These are phyloP conservation scores for Termitomyces sp. DNA, from an alignment of 1,284 basidiomycete genomes.

Conservation along the genomic window DNA sequence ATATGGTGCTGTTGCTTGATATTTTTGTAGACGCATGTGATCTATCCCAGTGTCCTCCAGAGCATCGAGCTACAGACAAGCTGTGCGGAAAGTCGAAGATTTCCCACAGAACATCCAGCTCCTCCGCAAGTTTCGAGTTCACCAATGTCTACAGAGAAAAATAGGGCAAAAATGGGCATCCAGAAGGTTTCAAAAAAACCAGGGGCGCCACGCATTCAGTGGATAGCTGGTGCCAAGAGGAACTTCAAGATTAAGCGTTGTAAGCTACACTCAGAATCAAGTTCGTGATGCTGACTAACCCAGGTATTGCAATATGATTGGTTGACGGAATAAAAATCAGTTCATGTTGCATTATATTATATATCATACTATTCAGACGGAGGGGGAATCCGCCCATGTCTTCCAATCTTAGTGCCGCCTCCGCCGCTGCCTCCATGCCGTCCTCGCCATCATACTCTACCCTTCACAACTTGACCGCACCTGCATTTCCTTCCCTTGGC, in stretches of 20 bases:
- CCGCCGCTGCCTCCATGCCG: conserved; percentile 37
- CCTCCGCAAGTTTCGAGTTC: neutral
- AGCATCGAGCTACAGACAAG: neutral
- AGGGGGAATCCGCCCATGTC: conserved; percentile 27
- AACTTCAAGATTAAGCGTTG: neutral
- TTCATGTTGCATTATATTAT: neutral
- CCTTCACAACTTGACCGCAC: conserved; percentile 41
- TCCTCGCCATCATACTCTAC: conserved; percentile 35
- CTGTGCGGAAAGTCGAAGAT: neutral
- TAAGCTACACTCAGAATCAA: neutral
- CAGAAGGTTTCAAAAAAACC: neutral
- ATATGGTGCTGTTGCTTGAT: no score
- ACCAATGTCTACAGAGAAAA: no score
- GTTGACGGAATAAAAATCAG: conserved; percentile 17
- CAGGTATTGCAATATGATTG: conserved; percentile 19
- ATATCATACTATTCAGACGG: conserved; percentile 5
- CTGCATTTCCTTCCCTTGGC: conserved; percentile 37
- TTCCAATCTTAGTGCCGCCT: conserved; percentile 21
- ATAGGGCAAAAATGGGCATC: neutral
- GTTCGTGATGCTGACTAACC: conserved; percentile 14
- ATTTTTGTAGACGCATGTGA: neutral
- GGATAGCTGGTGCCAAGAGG: no score
- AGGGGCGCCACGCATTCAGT: neutral
- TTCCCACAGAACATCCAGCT: neutral
- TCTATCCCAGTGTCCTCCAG: neutral